Evolutionary conservation across 169 alveolate genomes (phyloP).

Genomic region (Babesia bigemina): DNA sequence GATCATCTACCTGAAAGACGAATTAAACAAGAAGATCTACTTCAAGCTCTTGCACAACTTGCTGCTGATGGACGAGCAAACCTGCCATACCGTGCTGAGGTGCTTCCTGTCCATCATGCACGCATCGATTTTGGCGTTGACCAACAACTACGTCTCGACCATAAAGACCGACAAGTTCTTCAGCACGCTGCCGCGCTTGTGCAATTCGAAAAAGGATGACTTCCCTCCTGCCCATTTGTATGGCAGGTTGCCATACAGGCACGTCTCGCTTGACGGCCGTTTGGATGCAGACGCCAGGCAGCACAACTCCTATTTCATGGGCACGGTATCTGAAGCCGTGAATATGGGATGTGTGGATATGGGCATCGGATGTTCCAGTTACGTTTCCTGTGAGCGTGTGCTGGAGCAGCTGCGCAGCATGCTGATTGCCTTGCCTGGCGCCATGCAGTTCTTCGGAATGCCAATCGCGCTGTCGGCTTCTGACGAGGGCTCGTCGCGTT

Average conservation of each 20-base stretch:
- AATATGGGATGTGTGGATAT: slow-evolving; percentile 40
- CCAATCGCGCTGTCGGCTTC: slow-evolving; percentile 34
- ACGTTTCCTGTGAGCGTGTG: slow-evolving; percentile 74
- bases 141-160: slow-evolving; percentile 42
- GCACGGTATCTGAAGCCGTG: slow-evolving; percentile 36
- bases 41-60: slow-evolving; percentile 72
- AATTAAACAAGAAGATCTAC: slow-evolving; percentile 73
- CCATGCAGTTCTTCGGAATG: slow-evolving; percentile 57
- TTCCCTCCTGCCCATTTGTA: slow-evolving; percentile 43
- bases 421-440: slow-evolving; percentile 71
- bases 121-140: slow-evolving; percentile 65
- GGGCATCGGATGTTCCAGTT: slow-evolving; percentile 55
- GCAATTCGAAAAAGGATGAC: slow-evolving; percentile 2
- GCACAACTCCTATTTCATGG: not conserved
- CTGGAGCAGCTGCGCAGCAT: slow-evolving; percentile 76
- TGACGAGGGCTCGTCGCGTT: slow-evolving; percentile 14
- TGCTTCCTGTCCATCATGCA: slow-evolving; percentile 70
- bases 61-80: slow-evolving; percentile 42
- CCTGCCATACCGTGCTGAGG: slow-evolving; percentile 55
- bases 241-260: slow-evolving; percentile 27
- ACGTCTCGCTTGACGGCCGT: slow-evolving; percentile 8
- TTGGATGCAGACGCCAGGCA: slow-evolving; percentile 6
- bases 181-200: slow-evolving; percentile 14
- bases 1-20: slow-evolving; percentile 73
- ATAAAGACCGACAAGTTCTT: slow-evolving; percentile 47